Base-by-base conservation (phyloP, 179 eudicot species). In the Camellia oleifera region DNA sequence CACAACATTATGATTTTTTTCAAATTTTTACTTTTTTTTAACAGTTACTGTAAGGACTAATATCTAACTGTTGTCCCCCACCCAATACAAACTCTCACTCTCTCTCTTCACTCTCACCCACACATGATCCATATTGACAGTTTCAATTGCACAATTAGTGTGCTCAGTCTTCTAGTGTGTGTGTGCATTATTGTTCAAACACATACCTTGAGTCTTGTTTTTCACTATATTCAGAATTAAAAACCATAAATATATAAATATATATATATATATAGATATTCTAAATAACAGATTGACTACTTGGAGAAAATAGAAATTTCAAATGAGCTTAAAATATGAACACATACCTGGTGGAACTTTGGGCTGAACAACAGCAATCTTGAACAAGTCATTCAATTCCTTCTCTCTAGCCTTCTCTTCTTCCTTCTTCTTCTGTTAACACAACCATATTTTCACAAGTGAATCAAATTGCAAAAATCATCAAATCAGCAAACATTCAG, bases 341-440 rank as follows among this genome's bases (percentile, higher is more conserved):
- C 61, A n/a, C 23, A 72, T 92, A 95, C 98, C 99, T 83, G 84
- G 77, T 68, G 99, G 99, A 44, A 95, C 99, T 92, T 95, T 95
- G 32, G 99, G 98, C 87, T 95, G 99, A 82, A 88, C 86, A 74
- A 95, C 90, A 63, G 99, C 99, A 86, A 95, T 84, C 86, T 95
- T 95, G 79, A 95, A 95, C 80, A 95, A 84, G 76, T 95, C 99
- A 77, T 92, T 92, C 82, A 95, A 80, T 88, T 95, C 99, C 87
- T 90, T 94, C 85, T 91, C 93, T 81, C 91, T 91, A 4, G 94
- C 92, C 88, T 90, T 88, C 83, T 91, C 98, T 83, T 95, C 99
- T 71, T 95, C 99, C 86, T 94, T 95, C 91, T 95, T 95, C 84
- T 95, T 95, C 99, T 95, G 95, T 76, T 32, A 57, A 71, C 58